phyloP scores from a whole-genome alignment of 164 flowering plant species.

The Magnolia changhungtana region DNA sequence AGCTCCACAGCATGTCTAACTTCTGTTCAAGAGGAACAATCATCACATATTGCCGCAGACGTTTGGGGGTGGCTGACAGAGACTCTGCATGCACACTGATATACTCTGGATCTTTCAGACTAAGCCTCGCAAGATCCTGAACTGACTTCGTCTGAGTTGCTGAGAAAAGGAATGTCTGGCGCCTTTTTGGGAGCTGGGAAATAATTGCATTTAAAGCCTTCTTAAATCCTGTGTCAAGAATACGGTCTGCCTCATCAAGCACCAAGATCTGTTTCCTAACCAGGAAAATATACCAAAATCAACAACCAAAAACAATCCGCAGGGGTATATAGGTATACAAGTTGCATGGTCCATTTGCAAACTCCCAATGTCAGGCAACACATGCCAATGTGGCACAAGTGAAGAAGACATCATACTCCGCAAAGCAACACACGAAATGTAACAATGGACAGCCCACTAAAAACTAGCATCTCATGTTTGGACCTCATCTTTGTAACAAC shows the following conservation, averaged over 20 bases:
- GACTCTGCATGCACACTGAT: constrained; percentile 89
- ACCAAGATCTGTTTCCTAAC: constrained; percentile 77
- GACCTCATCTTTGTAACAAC: background rate
- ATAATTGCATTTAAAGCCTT: constrained; percentile 69
- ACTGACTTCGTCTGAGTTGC: constrained; percentile 96
- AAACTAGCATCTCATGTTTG: background rate
- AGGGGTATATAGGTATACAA: background rate
- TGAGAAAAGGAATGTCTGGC: constrained; percentile 92
- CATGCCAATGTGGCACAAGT: background rate
- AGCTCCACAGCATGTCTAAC: constrained; percentile 91
- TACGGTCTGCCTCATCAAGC: constrained; percentile 97
- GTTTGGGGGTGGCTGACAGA: constrained; percentile 72
- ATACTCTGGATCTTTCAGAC: constrained; percentile 92
- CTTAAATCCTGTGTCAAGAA: constrained; percentile 81
- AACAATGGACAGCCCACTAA: background rate
- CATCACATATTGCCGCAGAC: constrained; percentile 69
- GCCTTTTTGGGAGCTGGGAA: constrained; percentile 74
- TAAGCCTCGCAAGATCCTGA: constrained; percentile 93
- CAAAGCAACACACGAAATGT: background rate
- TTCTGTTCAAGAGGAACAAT: constrained; percentile 78
- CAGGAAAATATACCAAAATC: constrained; percentile 33
- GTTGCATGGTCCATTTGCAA: background rate
- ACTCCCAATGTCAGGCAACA: background rate
- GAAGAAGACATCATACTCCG: background rate
- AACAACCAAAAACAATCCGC: constrained; percentile 13